Conservation (phyloP, 306 rosid genomes). For the Benincasa hispida region DNA sequence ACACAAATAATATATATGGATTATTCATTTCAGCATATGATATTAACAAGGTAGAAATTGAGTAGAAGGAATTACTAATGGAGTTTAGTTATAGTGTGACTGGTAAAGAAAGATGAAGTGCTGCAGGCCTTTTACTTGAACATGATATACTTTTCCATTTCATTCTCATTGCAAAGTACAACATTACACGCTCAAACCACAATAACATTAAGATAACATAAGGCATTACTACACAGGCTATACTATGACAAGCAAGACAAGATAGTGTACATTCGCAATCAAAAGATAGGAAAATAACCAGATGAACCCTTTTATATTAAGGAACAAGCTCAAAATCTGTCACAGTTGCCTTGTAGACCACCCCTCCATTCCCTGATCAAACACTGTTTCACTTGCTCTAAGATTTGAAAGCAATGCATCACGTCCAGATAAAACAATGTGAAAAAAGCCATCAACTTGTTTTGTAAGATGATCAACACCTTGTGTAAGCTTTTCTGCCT, state of each 20-base stretch:
- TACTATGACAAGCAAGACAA: conserved; percentile 25
- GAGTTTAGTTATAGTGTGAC: background rate
- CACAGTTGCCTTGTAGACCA: conserved; percentile 17
- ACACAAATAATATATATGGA: background rate
- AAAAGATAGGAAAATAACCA: conserved; percentile 26
- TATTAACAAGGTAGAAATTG: background rate
- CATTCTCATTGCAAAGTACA: conserved; percentile 16
- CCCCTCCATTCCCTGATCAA: conserved; percentile 10
- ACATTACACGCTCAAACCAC: conserved; percentile 23
- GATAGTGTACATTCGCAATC: conserved; percentile 17
- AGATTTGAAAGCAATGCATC: conserved; percentile 47
- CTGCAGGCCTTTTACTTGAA: background rate
- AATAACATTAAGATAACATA: background rate
- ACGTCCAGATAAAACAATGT: conserved; percentile 47
- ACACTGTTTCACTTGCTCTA: conserved; percentile 32
- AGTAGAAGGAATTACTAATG: background rate
- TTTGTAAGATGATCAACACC: conserved; percentile 63
- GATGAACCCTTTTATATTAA: conserved; percentile 18
- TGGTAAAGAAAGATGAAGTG: background rate
- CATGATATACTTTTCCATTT: conserved; percentile 6
- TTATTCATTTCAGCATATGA: background rate
- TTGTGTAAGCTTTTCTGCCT: conserved; percentile 38
- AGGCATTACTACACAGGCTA: conserved; percentile 25
- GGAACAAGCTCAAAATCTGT: background rate
- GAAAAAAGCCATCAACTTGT: conserved; percentile 59